phyloP scores from a whole-genome alignment of 73 alveolate genomes.

The Symbiodinium pilosum region DNA sequence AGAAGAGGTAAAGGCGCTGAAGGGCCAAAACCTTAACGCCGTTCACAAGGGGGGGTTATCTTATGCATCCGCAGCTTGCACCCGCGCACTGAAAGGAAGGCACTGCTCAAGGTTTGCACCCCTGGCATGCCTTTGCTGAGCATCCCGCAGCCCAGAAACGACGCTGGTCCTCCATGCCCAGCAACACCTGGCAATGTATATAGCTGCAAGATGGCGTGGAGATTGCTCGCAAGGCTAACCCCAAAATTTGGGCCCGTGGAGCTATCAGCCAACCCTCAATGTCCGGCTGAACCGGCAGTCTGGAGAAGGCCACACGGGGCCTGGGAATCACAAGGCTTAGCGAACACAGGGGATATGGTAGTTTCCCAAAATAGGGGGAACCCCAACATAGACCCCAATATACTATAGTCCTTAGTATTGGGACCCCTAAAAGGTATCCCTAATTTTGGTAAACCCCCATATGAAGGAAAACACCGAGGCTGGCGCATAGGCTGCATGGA shows the following conservation, averaged over 20 bases:
- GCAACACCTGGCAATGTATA: not conserved
- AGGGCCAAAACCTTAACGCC: not conserved
- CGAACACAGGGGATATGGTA: not conserved
- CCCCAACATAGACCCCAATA: no score
- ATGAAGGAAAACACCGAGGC: not conserved
- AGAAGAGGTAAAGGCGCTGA: slow-evolving; percentile 18
- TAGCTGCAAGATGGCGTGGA: not conserved
- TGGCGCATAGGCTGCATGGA: slow-evolving; percentile 17
- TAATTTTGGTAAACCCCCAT: no score
- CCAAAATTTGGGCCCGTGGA: not conserved
- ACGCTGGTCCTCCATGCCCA: not conserved
- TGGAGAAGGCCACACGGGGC: slow-evolving; percentile 14
- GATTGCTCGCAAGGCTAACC: not conserved
- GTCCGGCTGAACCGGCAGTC: slow-evolving; percentile 15
- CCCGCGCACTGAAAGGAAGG: no score
- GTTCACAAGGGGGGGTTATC: no score
- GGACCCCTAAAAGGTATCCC: no score
- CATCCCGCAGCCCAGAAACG: not conserved
- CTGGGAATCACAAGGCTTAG: not conserved
- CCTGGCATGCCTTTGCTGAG: not conserved
- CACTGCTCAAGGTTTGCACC: no score
- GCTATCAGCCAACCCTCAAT: slow-evolving; percentile 27
- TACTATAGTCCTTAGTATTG: no score
- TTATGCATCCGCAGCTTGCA: no score
- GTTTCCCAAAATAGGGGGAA: not conserved